A percentile compares a stretch with the other conserved stretches of the same genome.
Evolutionary conservation across 2,329 filamentous ascomycete genomes (phyloP).

Genomic region (Colletotrichum sp.): DNA sequence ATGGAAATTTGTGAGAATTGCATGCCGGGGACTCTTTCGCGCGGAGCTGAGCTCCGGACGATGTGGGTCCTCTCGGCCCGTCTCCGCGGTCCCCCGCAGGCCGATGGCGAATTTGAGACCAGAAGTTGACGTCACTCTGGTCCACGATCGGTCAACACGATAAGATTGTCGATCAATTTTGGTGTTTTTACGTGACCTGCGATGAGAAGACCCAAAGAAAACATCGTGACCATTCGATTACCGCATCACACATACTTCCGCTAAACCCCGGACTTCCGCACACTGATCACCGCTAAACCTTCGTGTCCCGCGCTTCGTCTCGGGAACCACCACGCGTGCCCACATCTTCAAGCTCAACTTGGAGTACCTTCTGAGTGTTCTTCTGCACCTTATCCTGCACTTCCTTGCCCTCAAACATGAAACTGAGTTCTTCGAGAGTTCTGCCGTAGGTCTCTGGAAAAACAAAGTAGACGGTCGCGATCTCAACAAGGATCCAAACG

Average conservation of each 20-base stretch:
- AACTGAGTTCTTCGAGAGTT: constrained; percentile 71
- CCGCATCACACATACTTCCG: not conserved
- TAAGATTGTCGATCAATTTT: not conserved
- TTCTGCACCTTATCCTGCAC: constrained; percentile 19
- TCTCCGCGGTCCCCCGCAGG: not conserved
- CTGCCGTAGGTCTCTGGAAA: constrained; percentile 87
- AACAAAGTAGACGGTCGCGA: constrained; percentile 72
- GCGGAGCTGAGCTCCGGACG: not conserved
- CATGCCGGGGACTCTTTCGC: not conserved
- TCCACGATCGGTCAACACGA: not conserved
- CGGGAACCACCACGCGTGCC: not conserved
- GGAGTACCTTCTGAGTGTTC: constrained; percentile 20
- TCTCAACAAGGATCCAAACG: constrained; percentile 47
- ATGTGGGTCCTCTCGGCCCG: not conserved
- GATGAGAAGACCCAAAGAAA: not conserved
- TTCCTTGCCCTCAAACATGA: constrained; percentile 29
- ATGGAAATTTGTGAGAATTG: not conserved
- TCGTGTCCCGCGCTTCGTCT: not conserved
- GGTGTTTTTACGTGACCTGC: not conserved
- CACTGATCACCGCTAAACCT: not conserved
- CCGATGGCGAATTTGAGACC: not conserved
- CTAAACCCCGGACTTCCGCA: not conserved
- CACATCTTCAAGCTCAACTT: constrained; percentile 14
- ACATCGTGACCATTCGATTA: not conserved
- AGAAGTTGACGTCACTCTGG: not conserved